phyloP scores from a whole-genome alignment of 2,329 filamentous ascomycete species.

The Alternaria dauci region DNA sequence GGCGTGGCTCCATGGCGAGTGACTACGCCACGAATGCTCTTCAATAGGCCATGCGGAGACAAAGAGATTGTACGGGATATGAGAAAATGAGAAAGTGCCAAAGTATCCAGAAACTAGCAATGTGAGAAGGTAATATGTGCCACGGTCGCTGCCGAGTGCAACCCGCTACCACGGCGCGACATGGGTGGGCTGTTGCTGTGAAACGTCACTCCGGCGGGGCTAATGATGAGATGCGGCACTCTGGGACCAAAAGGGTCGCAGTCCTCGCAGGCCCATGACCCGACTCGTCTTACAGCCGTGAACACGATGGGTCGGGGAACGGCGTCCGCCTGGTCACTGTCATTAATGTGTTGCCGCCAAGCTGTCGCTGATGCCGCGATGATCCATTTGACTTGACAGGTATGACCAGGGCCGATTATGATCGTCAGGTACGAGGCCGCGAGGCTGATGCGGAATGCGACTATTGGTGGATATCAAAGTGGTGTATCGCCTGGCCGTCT shows the following conservation, averaged over 20 bases:
- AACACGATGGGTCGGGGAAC: constrained; percentile 10
- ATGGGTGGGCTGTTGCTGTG: constrained; percentile 31
- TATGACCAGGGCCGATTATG: constrained; percentile 26
- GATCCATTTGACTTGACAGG: constrained; percentile 17
- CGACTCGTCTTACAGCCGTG: constrained; percentile 24
- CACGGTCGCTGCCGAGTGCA: constrained; percentile 13
- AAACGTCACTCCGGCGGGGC: constrained; percentile 40
- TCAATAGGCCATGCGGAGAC: constrained; percentile 31
- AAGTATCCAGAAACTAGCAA: constrained; percentile 19
- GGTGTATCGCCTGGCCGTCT: neutral
- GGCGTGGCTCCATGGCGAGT: constrained; percentile 41
- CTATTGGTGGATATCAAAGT: neutral
- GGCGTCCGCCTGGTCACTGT: constrained; percentile 16
- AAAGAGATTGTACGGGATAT: neutral
- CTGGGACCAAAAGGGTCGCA: constrained; percentile 38
- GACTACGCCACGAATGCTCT: constrained; percentile 32
- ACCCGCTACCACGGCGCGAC: constrained; percentile 23
- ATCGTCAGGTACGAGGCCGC: constrained; percentile 30
- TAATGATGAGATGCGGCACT: constrained; percentile 36
- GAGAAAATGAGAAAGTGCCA: constrained; percentile 14
- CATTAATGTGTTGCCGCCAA: constrained; percentile 23
- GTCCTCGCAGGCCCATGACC: constrained; percentile 17
- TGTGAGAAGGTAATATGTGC: constrained; percentile 35
- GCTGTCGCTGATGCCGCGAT: constrained; percentile 16
- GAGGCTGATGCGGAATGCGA: neutral